Evolutionary conservation across 2,329 filamentous ascomycete species (phyloP).

Genomic region (Cladophialophora yegresii): DNA sequence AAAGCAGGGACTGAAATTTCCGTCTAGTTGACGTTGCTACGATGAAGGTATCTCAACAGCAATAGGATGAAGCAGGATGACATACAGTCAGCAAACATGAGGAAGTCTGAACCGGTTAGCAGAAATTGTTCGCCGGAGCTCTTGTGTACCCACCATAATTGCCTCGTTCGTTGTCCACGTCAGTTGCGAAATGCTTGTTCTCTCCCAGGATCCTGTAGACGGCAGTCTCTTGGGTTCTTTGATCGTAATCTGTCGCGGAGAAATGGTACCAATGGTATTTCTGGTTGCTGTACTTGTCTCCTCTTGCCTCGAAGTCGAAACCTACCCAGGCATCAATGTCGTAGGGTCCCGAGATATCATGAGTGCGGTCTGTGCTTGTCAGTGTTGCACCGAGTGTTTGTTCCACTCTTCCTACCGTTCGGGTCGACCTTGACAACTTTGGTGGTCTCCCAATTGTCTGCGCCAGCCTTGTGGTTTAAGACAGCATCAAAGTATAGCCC

Average conservation of each 20-base stretch:
- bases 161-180: constrained; percentile 60
- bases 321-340: constrained; percentile 66
- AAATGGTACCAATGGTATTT: constrained; percentile 66
- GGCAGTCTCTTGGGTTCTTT: constrained; percentile 55
- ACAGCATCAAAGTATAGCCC: constrained; percentile 65
- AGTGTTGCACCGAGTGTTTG: background rate
- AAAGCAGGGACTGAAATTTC: background rate
- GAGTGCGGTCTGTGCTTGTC: constrained; percentile 50
- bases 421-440: constrained; percentile 62
- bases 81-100: constrained; percentile 64
- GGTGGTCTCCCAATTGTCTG: constrained; percentile 62
- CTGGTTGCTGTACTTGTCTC: constrained; percentile 56
- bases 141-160: constrained; percentile 51
- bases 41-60: background rate
- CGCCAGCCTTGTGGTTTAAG: constrained; percentile 66
- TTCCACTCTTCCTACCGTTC: constrained; percentile 37
- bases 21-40: background rate
- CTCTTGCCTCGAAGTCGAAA: constrained; percentile 62
- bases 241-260: constrained; percentile 63
- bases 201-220: constrained; percentile 63
- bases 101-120: constrained; percentile 70
- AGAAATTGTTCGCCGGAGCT: constrained; percentile 33
- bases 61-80: background rate
- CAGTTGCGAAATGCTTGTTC: constrained; percentile 60
- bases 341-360: constrained; percentile 54